A percentile compares a stretch with the other conserved stretches of the same genome.
phyloP scores from a whole-genome alignment of 129 eudicot genomes.

The carrot (Daucus carota) region DNA sequence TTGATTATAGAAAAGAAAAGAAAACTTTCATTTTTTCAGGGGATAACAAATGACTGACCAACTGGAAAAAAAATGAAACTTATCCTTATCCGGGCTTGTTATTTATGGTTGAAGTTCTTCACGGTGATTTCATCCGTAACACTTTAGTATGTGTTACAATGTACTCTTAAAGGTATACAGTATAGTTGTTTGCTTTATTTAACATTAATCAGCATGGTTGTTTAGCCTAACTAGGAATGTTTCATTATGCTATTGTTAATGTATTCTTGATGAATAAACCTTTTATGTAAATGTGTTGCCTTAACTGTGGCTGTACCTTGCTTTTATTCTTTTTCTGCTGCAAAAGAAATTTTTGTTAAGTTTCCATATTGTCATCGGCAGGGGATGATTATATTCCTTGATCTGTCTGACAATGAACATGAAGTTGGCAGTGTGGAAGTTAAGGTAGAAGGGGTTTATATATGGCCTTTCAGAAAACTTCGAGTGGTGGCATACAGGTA shows the following conservation, averaged over 20 bases:
- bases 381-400: conserved; percentile 85
- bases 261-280: neutral
- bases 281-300: neutral
- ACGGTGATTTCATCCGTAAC: neutral
- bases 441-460: conserved; percentile 86
- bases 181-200: neutral
- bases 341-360: neutral
- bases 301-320: neutral
- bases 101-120: neutral
- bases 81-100: neutral
- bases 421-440: conserved; percentile 73
- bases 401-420: conserved; percentile 66
- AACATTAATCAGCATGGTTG: neutral
- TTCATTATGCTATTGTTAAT: neutral
- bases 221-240: neutral
- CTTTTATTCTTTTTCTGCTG: neutral
- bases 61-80: neutral
- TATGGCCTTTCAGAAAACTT: conserved; percentile 93
- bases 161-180: neutral
- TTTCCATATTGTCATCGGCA: conserved; percentile 16
- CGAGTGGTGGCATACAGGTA: conserved; percentile 93
- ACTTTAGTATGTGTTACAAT: neutral
- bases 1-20: too few species aligned
- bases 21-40: too few species aligned
- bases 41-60: neutral